phyloP scores from a whole-genome alignment of 2,329 filamentous ascomycete genomes.

The Penicillium oxalicum region DNA sequence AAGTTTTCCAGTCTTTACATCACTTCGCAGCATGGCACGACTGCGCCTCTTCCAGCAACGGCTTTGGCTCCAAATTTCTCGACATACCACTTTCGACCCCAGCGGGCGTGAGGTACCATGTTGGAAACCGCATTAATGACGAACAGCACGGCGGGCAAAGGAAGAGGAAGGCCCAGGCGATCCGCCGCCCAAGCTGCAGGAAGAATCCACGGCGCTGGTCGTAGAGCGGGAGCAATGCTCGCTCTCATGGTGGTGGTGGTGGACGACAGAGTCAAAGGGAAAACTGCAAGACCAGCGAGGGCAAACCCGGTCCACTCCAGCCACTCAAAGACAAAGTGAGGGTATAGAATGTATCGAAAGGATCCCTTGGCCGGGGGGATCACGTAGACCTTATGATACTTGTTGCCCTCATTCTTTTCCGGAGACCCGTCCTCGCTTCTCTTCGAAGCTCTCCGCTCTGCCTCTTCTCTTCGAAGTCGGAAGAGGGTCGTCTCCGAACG shows the following conservation, averaged over 20 bases:
- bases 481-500: constrained; percentile 86
- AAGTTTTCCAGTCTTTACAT: constrained; percentile 18
- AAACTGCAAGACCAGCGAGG: constrained; percentile 47
- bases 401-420: constrained; percentile 31
- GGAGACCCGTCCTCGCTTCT: constrained; percentile 37
- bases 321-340: constrained; percentile 97
- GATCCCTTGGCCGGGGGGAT: constrained; percentile 74
- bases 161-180: constrained; percentile 45
- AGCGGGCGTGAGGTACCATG: constrained; percentile 81
- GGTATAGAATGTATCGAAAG: constrained; percentile 77
- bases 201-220: constrained; percentile 32
- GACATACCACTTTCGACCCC: constrained; percentile 79
- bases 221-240: constrained; percentile 20
- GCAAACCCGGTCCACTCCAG: constrained; percentile 90
- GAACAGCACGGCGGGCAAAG: constrained; percentile 70
- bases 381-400: constrained; percentile 76
- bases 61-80: constrained; percentile 81
- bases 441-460: constrained; percentile 46
- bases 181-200: constrained; percentile 27
- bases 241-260: background rate
- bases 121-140: constrained; percentile 79
- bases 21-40: constrained; percentile 53
- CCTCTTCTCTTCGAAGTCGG: constrained; percentile 70
- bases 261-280: constrained; percentile 16
- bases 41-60: constrained; percentile 67